phyloP scores from a whole-genome alignment of 2,329 filamentous ascomycete species.

The Aspergillus sp. region DNA sequence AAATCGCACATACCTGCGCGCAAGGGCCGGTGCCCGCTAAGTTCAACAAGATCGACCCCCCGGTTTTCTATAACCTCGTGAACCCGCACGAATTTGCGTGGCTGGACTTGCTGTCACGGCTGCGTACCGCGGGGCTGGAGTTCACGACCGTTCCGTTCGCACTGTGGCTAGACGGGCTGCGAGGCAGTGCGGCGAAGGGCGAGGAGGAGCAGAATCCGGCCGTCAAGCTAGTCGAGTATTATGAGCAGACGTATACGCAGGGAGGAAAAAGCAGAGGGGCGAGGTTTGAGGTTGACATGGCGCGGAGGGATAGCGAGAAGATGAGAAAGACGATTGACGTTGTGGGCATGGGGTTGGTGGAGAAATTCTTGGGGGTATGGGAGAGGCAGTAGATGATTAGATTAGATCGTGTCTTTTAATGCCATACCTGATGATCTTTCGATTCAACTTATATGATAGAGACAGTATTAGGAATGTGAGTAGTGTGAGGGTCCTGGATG shows the following conservation, averaged over 20 bases:
- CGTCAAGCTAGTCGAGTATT: slow-evolving; percentile 56
- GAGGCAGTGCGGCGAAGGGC: slow-evolving; percentile 28
- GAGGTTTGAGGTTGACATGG: slow-evolving; percentile 3
- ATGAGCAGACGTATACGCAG: slow-evolving; percentile 49
- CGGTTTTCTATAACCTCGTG: slow-evolving; percentile 12
- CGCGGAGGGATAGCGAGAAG: slow-evolving; percentile 3
- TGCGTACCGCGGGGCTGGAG: slow-evolving; percentile 27
- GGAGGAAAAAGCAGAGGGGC: neutral
- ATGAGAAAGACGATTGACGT: slow-evolving; percentile 6
- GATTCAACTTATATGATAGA: no score
- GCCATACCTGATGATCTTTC: no score
- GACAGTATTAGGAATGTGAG: no score
- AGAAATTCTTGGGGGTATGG: slow-evolving; percentile 10
- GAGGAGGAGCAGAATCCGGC: slow-evolving; percentile 54
- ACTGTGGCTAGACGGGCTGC: slow-evolving; percentile 36
- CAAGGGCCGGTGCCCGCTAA: neutral
- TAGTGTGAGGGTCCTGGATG: no score
- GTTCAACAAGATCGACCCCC: neutral
- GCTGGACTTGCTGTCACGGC: slow-evolving; percentile 34
- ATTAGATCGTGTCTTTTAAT: no score
- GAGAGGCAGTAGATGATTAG: neutral
- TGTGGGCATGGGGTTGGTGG: slow-evolving; percentile 9
- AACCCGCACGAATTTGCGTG: slow-evolving; percentile 30
- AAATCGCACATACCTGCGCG: neutral
- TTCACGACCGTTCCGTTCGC: slow-evolving; percentile 33